Evolutionary conservation across 768 basidiomycete species (phyloP).

Genomic region (Lyophyllum decastes): DNA sequence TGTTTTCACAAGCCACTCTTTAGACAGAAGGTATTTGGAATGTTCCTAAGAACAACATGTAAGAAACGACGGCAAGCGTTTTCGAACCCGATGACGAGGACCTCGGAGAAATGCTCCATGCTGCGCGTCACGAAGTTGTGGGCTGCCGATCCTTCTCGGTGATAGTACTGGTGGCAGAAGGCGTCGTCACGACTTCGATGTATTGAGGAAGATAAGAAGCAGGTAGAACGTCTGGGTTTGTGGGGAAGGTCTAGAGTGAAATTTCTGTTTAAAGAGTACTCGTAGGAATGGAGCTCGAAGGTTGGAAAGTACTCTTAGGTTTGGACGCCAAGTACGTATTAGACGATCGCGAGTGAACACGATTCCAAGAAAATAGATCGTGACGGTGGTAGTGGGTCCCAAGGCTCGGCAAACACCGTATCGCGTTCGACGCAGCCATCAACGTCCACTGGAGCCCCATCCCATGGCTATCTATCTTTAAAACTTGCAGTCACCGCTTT

Average conservation of each 20-base stretch:
- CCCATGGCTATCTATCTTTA: conserved; percentile 6
- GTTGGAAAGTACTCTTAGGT: neutral
- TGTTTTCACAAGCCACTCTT: conserved; percentile 76
- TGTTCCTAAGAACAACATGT: conserved; percentile 45
- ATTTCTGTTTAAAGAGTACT: neutral
- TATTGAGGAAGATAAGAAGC: neutral
- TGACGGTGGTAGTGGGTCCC: neutral
- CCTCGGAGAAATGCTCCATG: conserved; percentile 56
- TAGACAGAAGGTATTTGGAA: conserved; percentile 54
- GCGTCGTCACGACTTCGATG: neutral
- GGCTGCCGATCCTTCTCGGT: conserved; percentile 2
- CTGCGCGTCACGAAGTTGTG: conserved; percentile 1
- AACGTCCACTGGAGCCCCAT: neutral
- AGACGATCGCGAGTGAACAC: neutral
- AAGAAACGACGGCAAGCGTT: conserved; percentile 11
- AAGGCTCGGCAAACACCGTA: conserved; percentile 6
- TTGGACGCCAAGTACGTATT: neutral
- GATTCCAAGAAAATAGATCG: neutral
- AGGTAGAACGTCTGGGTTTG: neutral
- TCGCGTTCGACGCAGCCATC: neutral
- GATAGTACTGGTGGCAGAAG: neutral
- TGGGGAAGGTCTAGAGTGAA: neutral
- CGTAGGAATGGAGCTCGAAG: neutral
- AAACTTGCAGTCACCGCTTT: conserved; percentile 1
- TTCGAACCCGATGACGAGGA: conserved; percentile 20